phyloP scores from a whole-genome alignment of 83 land plant genomes.

The Diphasiastrum complanatum region DNA sequence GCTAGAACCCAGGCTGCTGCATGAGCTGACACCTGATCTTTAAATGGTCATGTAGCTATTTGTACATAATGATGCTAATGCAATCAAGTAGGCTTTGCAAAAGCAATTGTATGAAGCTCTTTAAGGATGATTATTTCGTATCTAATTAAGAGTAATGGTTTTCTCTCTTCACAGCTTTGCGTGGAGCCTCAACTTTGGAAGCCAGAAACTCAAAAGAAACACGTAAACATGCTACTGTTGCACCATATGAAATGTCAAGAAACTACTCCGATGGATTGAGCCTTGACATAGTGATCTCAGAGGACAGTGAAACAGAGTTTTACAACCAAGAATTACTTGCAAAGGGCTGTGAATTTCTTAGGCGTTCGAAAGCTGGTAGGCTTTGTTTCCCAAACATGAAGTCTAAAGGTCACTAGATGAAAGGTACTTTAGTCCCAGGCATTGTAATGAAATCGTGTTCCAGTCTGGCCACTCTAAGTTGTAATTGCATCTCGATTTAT shows the following conservation, averaged over 20 bases:
- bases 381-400: not conserved
- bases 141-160: not conserved
- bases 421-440: not conserved
- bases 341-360: constrained; percentile 81
- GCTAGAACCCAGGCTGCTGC: too few species aligned
- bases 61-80: not conserved
- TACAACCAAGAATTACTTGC: constrained; percentile 69
- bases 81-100: not conserved
- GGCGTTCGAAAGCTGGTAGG: constrained; percentile 79
- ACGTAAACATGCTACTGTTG: constrained; percentile 50
- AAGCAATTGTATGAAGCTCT: not conserved
- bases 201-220: constrained; percentile 79
- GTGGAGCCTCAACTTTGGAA: constrained; percentile 90
- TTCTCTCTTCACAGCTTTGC: constrained; percentile 42
- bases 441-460: not conserved
- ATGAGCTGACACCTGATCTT: too few species aligned
- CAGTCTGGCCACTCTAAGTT: not conserved
- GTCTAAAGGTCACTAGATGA: not conserved
- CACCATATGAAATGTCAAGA: constrained; percentile 13
- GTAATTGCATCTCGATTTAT: too few species aligned
- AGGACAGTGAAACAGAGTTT: constrained; percentile 67
- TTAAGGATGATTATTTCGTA: not conserved
- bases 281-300: constrained; percentile 13
- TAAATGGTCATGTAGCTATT: too few species aligned
- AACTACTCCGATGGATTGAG: too few species aligned